Evolutionary conservation across 805 yeast species (phyloP), one percentile per base, ranked within the genome.

Genomic region (Kodamaea leandrae): DNA sequence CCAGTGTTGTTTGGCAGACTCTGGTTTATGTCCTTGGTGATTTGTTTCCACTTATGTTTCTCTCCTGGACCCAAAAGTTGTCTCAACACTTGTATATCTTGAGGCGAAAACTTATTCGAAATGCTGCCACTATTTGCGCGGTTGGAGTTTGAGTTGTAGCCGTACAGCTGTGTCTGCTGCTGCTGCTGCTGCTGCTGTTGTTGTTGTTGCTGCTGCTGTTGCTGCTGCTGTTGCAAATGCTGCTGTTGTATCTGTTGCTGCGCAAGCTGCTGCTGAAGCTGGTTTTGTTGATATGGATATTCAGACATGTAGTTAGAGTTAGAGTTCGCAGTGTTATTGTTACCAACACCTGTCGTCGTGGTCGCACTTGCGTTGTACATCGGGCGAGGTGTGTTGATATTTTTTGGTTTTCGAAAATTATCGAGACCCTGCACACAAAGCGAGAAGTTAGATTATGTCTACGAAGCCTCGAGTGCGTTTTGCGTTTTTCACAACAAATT

Each of bases 1-100:
- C 36, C 37, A 29, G 10, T 26, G 37, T 35, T 35, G 37, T 35
- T 30, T 25, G 39, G 24, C 36, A 45, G 44, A 15, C 26, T 21
- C 32, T 41, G 47, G 45, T 53, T 53, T 42, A 53, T 49, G 34
- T 51, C 55, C 55, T 28, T 71, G 37, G 83, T 74, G 48, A 79
- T 69, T 51, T 68, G 78, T 52, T 74, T 74, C 84, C 84, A 78
- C 51, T 78, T 78, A 49, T 74, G 72, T 42, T 75, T 67, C 48
- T 78, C 84, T 3, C 78, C 83, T 3, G 69, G 61, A 16, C 66
- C 68, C 39, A 79, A 61, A 34, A 78, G 54, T 34, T 71, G 73
- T 43, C 66, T 63, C 42, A 78, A 64, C 15, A 74, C 67, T 34
- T 65, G 71, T 9, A 69, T 52, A 44, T 77, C 82, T 24, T 71